phyloP scores from a whole-genome alignment of 768 basidiomycete species.

The Hypsizygus marmoreus region DNA sequence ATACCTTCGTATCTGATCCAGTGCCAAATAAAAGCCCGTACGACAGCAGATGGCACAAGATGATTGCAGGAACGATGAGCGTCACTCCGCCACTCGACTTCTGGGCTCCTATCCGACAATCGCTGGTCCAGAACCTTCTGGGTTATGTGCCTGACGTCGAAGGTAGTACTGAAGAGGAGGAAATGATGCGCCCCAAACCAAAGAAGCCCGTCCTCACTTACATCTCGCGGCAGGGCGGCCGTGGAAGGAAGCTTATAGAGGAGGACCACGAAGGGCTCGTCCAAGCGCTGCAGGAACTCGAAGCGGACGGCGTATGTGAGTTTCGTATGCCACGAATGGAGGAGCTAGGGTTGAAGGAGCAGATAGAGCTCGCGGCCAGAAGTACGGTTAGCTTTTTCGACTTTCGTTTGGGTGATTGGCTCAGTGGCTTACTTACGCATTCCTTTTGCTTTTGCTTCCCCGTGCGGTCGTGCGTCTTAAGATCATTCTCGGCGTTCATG shows the following conservation, averaged over 20 bases:
- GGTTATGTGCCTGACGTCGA: conserved; percentile 29
- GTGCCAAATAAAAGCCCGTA: conserved; percentile 23
- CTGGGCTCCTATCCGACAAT: conserved; percentile 36
- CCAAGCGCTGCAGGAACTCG: conserved; percentile 45
- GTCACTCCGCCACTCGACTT: conserved; percentile 28
- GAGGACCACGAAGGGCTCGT: conserved; percentile 55
- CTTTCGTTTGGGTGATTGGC: conserved; percentile 8
- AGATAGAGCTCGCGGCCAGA: conserved; percentile 58
- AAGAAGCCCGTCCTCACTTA: conserved; percentile 48
- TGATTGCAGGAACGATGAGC: conserved; percentile 35
- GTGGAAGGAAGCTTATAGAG: conserved; percentile 38
- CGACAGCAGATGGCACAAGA: conserved; percentile 33
- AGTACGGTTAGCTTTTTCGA: conserved; percentile 62
- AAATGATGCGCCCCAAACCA: conserved; percentile 2
- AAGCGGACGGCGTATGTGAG: conserved; percentile 50
- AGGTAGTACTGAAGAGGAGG: neutral
- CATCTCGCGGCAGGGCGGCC: conserved; percentile 56
- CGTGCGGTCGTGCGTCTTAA: no score
- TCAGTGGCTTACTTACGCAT: conserved; percentile 1
- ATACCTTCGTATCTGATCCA: conserved; percentile 4
- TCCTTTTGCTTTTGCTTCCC: conserved; percentile 2
- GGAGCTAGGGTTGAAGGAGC: conserved; percentile 57
- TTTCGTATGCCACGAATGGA: conserved; percentile 44
- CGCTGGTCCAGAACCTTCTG: conserved; percentile 29
- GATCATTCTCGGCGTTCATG: conserved; percentile 66